Base-by-base conservation (phyloP, 148 eudicot genomes). In the Heliamphora exappendiculata region DNA sequence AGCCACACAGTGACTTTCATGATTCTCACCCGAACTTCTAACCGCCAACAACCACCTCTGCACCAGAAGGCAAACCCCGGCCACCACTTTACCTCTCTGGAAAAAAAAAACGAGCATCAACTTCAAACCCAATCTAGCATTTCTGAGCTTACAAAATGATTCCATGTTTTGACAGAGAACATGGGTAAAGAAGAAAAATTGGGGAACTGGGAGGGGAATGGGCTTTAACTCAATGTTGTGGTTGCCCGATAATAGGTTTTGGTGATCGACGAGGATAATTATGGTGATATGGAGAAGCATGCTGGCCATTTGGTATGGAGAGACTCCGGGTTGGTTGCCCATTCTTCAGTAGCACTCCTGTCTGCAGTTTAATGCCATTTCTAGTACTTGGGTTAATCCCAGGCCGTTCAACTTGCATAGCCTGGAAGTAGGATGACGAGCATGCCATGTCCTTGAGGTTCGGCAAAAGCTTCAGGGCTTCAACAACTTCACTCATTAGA, bases 391-490 rank as follows among this genome's bases (percentile, higher is more conserved):
- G 73, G 75, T 45, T 60, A 28, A 39, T 37, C 50, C 49, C 70
- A 1, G 31, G 2, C 70, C 49, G 47, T 66, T 66, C 70, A 66
- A 49, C 70, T 17, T 66, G 70, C 49, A 66, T 37, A 66, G 80
- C 84, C 72, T 78, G 82, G 71, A 84, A 84, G 65, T 78, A 76
- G 44, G 84, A 77, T 11, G 84, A 81, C 2, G 87, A 81, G 49
- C 82, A 75, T 13, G 88, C 88, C 85, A 85, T 79, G 75, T 85
- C 88, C 75, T 73, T 80, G 28, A 85, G 83, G 60, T 79, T 42
- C 24, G 81, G 83, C 64, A 85, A 55, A 2, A 85, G 88, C 58
- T 69, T 78, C 37, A 85, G 71, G 45, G 72, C 74, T 67, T 79
- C 77, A 31, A 82, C 85, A 1, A 82, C 81, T 74, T 82, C 83